A percentile compares a stretch with the other conserved stretches of the same genome.
Evolutionary conservation across 2,329 filamentous ascomycete genomes (phyloP).

Genomic region (Davidsoniella neocaledoniae): DNA sequence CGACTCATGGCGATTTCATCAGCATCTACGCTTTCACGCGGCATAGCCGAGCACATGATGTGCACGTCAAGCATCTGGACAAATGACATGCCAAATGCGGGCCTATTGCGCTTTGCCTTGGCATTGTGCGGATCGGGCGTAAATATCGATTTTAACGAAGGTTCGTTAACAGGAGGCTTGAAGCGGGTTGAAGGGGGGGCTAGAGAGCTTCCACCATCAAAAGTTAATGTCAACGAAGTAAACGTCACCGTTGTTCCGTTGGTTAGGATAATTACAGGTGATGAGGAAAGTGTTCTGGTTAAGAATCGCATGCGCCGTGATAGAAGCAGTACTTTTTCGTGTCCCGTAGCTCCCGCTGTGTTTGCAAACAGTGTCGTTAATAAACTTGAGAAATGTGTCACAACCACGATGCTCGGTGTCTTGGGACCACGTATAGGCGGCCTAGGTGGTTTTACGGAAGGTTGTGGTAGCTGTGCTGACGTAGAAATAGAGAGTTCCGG

Average conservation of each 20-base stretch:
- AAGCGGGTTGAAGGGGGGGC: neutral
- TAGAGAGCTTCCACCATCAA: neutral
- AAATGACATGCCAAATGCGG: constrained; percentile 38
- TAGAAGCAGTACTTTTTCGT: constrained; percentile 31
- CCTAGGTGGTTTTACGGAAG: neutral
- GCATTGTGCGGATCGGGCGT: constrained; percentile 19
- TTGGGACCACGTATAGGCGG: neutral
- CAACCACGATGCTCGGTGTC: constrained; percentile 30
- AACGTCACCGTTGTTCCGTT: constrained; percentile 28
- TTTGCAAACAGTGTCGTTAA: constrained; percentile 35
- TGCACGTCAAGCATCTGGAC: constrained; percentile 37
- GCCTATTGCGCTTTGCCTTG: constrained; percentile 24
- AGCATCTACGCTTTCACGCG: constrained; percentile 24
- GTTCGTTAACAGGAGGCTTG: constrained; percentile 20
- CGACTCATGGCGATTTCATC: constrained; percentile 16
- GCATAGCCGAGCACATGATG: constrained; percentile 31
- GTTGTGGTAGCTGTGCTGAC: neutral
- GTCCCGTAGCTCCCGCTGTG: constrained; percentile 29
- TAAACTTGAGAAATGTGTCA: constrained; percentile 37
- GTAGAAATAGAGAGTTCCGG: too few relatives aligned
- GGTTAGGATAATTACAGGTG: constrained; percentile 35
- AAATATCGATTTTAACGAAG: constrained; percentile 35
- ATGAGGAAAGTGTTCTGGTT: constrained; percentile 23
- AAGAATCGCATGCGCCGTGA: constrained; percentile 29
- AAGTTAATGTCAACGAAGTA: neutral